phyloP scores from a whole-genome alignment of 1,284 basidiomycete species.

The Rhodotorula sp. region DNA sequence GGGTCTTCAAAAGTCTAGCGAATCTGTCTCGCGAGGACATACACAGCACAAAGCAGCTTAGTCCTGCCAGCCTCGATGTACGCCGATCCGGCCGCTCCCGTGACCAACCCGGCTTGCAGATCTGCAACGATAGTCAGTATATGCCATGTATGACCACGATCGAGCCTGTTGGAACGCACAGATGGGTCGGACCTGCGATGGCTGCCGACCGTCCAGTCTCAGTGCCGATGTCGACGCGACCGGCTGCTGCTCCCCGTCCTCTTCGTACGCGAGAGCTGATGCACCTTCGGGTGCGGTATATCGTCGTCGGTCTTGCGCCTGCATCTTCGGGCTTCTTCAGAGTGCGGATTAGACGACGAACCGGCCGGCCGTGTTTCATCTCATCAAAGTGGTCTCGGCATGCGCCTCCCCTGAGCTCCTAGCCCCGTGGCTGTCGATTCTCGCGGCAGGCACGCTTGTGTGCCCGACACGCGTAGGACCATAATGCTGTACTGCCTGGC shows the following conservation, averaged over 20 bases:
- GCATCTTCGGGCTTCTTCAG: constrained; percentile 12
- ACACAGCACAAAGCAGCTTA: constrained; percentile 95
- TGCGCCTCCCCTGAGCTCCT: no score
- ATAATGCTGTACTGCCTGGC: no score
- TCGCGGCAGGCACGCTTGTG: no score
- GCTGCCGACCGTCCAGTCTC: constrained; percentile 57
- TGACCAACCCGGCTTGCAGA: constrained; percentile 81
- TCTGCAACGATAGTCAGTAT: constrained; percentile 56
- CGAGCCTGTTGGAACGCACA: constrained; percentile 57
- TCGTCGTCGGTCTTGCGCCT: constrained; percentile 67
- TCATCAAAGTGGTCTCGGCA: no score
- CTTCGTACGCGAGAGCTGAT: constrained; percentile 44
- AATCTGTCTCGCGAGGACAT: constrained; percentile 43
- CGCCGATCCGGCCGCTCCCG: constrained; percentile 88
- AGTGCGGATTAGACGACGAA: no score
- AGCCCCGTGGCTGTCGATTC: no score
- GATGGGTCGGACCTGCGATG: constrained; percentile 72
- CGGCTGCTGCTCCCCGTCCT: constrained; percentile 43
- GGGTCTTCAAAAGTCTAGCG: not conserved
- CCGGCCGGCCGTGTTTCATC: no score
- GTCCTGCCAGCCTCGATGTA: constrained; percentile 87
- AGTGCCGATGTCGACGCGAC: constrained; percentile 38
- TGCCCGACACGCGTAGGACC: no score
- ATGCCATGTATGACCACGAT: not conserved
- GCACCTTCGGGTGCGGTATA: constrained; percentile 79